Conservation (phyloP, 2,329 filamentous ascomycete species). For the Ceratocystiopsis sp. region DNA sequence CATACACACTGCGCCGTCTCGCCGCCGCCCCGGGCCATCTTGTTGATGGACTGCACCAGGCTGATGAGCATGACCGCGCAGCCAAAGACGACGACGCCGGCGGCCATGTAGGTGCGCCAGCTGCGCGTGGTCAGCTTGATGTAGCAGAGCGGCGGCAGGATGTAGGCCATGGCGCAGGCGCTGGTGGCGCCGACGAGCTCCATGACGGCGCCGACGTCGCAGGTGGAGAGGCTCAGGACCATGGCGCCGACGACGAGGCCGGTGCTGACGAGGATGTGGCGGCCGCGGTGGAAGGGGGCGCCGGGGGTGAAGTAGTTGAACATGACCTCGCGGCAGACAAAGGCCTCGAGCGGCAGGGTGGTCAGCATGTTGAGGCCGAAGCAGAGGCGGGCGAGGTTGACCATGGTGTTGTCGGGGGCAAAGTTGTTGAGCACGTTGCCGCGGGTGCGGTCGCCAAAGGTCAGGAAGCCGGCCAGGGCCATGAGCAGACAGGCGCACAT, state of each 20-base stretch:
- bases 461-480: slow-evolving; percentile 78
- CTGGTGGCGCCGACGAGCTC: slow-evolving; percentile 92
- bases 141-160: slow-evolving; percentile 86
- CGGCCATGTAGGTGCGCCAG: slow-evolving; percentile 57
- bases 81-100: slow-evolving; percentile 62
- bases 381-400: slow-evolving; percentile 85
- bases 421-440: slow-evolving; percentile 99
- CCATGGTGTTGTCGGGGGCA: slow-evolving; percentile 73
- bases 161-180: slow-evolving; percentile 86
- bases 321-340: slow-evolving; percentile 96
- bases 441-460: slow-evolving; percentile 78
- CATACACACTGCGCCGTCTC: too few relatives aligned
- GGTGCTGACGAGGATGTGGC: slow-evolving; percentile 77
- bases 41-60: slow-evolving; percentile 52
- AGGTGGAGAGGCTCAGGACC: slow-evolving; percentile 65
- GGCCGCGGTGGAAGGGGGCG: slow-evolving; percentile 62
- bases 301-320: slow-evolving; percentile 57
- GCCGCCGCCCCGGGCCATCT: slow-evolving; percentile 39
- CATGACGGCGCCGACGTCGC: slow-evolving; percentile 86
- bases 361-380: slow-evolving; percentile 99
- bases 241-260: slow-evolving; percentile 65
- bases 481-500: slow-evolving; percentile 83
- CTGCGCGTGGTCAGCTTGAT: slow-evolving; percentile 73
- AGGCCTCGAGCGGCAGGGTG: slow-evolving; percentile 86
- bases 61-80: slow-evolving; percentile 66